Evolutionary conservation across 2,329 filamentous ascomycete genomes (phyloP), one percentile per base, ranked within the genome.

Genomic region (Monosporascus ibericus): DNA sequence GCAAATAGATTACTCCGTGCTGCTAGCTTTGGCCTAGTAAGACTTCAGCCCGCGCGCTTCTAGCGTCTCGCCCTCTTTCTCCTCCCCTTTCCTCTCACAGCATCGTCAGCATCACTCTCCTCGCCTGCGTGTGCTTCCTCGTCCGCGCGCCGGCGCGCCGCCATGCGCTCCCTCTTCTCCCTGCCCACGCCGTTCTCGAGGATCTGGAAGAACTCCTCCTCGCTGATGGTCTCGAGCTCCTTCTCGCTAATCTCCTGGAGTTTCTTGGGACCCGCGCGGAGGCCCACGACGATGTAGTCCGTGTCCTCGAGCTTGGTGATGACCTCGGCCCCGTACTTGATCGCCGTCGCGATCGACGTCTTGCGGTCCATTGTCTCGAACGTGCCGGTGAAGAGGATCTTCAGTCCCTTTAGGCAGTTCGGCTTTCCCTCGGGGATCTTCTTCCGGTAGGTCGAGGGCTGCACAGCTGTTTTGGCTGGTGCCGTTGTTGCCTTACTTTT

Each of bases 181-280:
- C 39, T 14, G n/a, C 47, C n/a, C 15, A 56, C 40, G 22, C 54
- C 54, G 44, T 52, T 49, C 52, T 54, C 52, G 24, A 56, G 49
- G 25, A 56, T 56, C 40, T 54, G 49, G 47, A 56, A 56, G 54
- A 56, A 56, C 22, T 56, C 54, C 42, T 56, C 54, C 44, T 56
- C 48, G 20, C 37, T 39, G 20, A 40, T 49, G 20, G 24, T 49
- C 36, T 49, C 48, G 15, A 38, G 48, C 48, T 49, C 48, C 36
- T 49, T 49, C 37, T 27, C 25, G 48, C 25, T 49, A 37, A 49
- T 49, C 24, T 49, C 48, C 18, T 40, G 48, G 34, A 42, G 49
- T 44, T 56, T 56, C 22, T 53, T 53, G 6, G 52, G 54, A 17
- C 54, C 54, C 8, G 54, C 54, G 9, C 54, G 47, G 9, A 50